Conservation (phyloP, 345 rosid genomes). For the Populus alba region DNA sequence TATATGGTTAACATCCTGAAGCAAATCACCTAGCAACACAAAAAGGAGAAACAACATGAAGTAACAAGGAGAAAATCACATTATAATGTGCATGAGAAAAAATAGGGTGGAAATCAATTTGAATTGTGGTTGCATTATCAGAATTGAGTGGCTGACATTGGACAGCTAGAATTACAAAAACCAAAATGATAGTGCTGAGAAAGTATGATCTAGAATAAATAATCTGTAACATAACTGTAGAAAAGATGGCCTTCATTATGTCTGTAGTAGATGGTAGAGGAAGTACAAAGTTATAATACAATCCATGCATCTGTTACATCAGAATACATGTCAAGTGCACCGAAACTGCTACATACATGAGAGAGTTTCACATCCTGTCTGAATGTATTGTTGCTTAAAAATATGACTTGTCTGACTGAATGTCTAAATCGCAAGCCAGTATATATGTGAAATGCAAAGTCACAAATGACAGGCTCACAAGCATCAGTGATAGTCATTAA, state of each 20-base stretch:
- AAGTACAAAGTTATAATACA: not conserved
- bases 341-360: not conserved
- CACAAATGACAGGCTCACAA: not conserved
- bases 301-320: not conserved
- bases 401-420: not conserved
- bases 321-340: not conserved
- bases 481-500: not conserved
- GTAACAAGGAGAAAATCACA: not conserved
- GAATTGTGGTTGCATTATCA: not conserved
- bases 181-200: not conserved
- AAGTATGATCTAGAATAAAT: not conserved
- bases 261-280: not conserved
- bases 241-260: not conserved
- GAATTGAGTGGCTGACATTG: not conserved
- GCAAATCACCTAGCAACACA: slow-evolving; percentile 30
- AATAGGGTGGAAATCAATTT: not conserved
- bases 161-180: not conserved
- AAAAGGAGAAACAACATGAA: not conserved
- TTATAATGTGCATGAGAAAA: not conserved
- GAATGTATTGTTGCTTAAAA: not conserved
- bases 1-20: slow-evolving; percentile 35
- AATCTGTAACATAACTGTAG: not conserved
- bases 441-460: not conserved
- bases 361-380: not conserved
- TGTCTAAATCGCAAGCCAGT: not conserved